Percentiles rank a stretch among this genome's conserved stretches.
Conservation (phyloP, 164 flowering plant species). For the Cinnamomum micranthum region DNA sequence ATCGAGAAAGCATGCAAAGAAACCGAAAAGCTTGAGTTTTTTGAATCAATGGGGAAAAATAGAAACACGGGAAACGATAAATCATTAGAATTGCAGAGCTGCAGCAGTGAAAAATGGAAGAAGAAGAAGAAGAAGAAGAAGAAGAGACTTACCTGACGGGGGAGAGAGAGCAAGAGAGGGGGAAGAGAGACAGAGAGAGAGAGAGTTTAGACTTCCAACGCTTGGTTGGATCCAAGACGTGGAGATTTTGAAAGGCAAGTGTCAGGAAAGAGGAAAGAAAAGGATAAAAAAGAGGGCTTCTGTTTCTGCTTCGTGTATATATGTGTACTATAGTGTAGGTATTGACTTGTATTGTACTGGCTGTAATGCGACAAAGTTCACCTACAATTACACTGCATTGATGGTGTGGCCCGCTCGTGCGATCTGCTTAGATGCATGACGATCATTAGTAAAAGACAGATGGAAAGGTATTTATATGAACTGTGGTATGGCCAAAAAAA, state of each 20-base stretch:
- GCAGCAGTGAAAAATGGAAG: not conserved
- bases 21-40: not conserved
- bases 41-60: not conserved
- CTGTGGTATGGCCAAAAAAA: no score
- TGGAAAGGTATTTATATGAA: no score
- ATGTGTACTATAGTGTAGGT: no score
- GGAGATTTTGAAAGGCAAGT: not conserved
- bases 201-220: not conserved
- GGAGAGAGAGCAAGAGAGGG: not conserved
- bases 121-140: not conserved
- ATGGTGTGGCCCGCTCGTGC: no score
- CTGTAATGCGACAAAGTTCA: no score
- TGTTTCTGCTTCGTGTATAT: no score
- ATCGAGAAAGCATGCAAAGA: not conserved
- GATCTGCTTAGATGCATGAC: no score
- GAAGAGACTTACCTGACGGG: not conserved
- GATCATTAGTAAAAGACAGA: fast-evolving
- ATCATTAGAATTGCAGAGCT: not conserved
- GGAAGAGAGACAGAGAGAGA: not conserved
- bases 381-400: no score
- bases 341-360: no score
- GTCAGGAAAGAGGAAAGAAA: no score
- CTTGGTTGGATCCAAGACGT: constrained; percentile 4
- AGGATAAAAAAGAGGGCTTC: not conserved
- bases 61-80: not conserved